Evolutionary conservation across 140 eudicot genomes (phyloP).

Genomic region (Stevia rebaudiana): DNA sequence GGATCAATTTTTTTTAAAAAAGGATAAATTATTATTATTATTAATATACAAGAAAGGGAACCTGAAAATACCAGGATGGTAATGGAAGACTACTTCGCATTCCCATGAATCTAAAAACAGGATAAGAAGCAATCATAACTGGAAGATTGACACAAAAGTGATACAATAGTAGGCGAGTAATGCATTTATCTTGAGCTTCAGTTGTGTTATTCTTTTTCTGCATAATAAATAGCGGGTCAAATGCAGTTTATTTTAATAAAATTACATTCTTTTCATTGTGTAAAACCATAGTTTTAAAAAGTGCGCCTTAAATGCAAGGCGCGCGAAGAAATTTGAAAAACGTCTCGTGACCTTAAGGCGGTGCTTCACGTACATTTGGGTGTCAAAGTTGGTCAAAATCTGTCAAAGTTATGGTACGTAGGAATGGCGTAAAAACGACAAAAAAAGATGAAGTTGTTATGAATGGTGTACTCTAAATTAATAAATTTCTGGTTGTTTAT

Average conservation of each 20-base stretch:
- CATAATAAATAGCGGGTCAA: conserved; percentile 11
- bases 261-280: too few relatives aligned
- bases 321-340: too few relatives aligned
- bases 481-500: not conserved
- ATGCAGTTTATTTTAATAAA: conserved; percentile 3
- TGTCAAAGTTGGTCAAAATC: too few relatives aligned
- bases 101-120: conserved; percentile 94
- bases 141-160: conserved; percentile 95
- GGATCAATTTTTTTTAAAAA: not conserved
- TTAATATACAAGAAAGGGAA: conserved; percentile 24
- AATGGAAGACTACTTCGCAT: conserved; percentile 96
- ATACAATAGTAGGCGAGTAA: conserved; percentile 69
- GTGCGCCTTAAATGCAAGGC: too few relatives aligned
- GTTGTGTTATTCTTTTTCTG: conserved; percentile 67
- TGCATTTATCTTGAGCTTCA: conserved; percentile 94
- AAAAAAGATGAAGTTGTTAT: not conserved
- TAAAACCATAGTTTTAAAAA: too few relatives aligned
- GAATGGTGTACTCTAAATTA: not conserved
- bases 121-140: conserved; percentile 88
- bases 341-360: too few relatives aligned
- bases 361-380: too few relatives aligned
- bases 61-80: conserved; percentile 95
- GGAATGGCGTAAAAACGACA: not conserved
- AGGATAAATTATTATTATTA: not conserved
- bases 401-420: not conserved